Evolutionary conservation across 116 monocot species (phyloP).

Genomic region (Papilionanthe hybrid): DNA sequence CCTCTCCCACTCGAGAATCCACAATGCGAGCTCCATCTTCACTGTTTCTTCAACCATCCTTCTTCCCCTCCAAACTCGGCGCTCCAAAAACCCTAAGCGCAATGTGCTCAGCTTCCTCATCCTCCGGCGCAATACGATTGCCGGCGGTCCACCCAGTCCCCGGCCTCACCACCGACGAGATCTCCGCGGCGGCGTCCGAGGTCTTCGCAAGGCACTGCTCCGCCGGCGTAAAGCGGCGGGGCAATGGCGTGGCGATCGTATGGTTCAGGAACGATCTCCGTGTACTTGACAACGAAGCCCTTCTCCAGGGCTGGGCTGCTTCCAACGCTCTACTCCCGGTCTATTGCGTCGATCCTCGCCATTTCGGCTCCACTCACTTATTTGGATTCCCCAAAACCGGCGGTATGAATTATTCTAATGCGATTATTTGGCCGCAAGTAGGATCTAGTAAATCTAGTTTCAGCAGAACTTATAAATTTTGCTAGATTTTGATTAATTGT

Average conservation of each 20-base stretch:
- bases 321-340: slow-evolving; percentile 67
- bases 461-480: too few relatives aligned
- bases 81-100: not conserved
- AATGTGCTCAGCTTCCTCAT: not conserved
- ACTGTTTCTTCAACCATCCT: not conserved
- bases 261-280: slow-evolving; percentile 97
- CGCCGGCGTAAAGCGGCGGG: slow-evolving; percentile 31
- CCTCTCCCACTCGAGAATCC: not conserved
- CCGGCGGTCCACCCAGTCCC: slow-evolving; percentile 28
- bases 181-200: slow-evolving; percentile 23
- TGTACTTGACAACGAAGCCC: slow-evolving; percentile 72
- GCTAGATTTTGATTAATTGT: too few relatives aligned
- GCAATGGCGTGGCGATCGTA: slow-evolving; percentile 57
- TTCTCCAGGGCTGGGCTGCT: slow-evolving; percentile 48
- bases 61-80: not conserved
- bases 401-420: slow-evolving; percentile 21
- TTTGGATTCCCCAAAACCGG: slow-evolving; percentile 93
- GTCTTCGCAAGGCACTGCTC: slow-evolving; percentile 31
- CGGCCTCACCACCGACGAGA: slow-evolving; percentile 36
- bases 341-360: slow-evolving; percentile 73
- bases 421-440: not conserved
- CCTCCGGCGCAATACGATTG: not conserved
- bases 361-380: slow-evolving; percentile 53
- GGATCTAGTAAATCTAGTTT: too few relatives aligned
- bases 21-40: not conserved